A percentile compares a stretch with the other conserved stretches of the same genome.
These are phyloP conservation scores for Neurospora sp. DNA, from an alignment of 495 filamentous ascomycete species.

Conservation along the genomic window DNA sequence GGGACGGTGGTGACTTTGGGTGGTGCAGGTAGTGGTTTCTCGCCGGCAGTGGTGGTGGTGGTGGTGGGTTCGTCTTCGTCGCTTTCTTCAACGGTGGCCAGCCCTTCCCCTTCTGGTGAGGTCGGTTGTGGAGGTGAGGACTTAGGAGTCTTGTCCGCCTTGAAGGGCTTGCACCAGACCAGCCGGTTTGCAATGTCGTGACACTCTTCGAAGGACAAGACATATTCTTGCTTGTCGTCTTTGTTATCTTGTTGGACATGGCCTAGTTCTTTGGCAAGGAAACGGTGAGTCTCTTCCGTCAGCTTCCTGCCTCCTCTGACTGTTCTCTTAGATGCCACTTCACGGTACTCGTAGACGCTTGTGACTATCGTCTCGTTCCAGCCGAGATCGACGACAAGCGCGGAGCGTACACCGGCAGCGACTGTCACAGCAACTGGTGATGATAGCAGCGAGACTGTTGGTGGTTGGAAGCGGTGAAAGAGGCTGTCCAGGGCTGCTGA, in stretches of 20 bases:
- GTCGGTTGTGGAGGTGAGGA: constrained; percentile 6
- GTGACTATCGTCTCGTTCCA: constrained; percentile 83
- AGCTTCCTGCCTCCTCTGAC: constrained; percentile 65
- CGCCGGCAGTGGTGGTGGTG: constrained; percentile 14
- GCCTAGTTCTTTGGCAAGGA: constrained; percentile 39
- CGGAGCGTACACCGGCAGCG: constrained; percentile 71
- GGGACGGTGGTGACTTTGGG: constrained; percentile 30
- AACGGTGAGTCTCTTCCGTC: constrained; percentile 54
- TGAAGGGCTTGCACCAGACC: constrained; percentile 57
- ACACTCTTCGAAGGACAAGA: constrained; percentile 59
- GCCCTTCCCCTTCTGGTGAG: constrained; percentile 13
- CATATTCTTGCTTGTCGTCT: constrained; percentile 9
- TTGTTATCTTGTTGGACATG: constrained; percentile 1
- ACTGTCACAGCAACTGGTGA: constrained; percentile 61
- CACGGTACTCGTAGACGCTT: constrained; percentile 78
- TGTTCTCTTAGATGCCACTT: constrained; percentile 56
- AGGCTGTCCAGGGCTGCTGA: constrained; percentile 63
- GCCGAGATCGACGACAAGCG: constrained; percentile 77
- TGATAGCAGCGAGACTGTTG: constrained; percentile 72
- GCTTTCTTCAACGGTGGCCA: constrained; percentile 40
- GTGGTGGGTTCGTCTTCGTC: constrained; percentile 29
- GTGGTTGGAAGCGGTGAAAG: constrained; percentile 70
- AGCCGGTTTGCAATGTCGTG: constrained; percentile 67
- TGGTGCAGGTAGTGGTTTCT: constrained; percentile 11
- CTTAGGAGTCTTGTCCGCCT: not conserved